Conservation (phyloP, 2,329 filamentous ascomycete genomes). For the Sclerotinia subarctica region DNA sequence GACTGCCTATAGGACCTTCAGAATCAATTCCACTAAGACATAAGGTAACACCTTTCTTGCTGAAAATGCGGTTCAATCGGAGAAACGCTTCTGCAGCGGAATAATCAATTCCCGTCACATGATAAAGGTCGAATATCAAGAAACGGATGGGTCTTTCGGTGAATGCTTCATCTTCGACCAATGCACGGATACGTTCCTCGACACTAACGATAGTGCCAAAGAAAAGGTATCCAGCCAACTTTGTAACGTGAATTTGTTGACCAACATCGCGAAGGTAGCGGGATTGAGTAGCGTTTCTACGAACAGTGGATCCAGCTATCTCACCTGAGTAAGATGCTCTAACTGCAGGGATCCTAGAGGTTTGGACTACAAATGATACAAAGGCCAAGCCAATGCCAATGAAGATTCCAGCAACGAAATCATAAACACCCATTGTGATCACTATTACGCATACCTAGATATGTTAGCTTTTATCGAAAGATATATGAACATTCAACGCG, state of each 20-base stretch:
- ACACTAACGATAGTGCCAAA: slow-evolving; percentile 97
- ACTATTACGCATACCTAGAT: slow-evolving; percentile 75
- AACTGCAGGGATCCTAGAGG: slow-evolving; percentile 84
- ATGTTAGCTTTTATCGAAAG: slow-evolving; percentile 29
- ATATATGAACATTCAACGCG: background rate
- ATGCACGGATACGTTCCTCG: slow-evolving; percentile 76
- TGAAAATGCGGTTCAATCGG: slow-evolving; percentile 80
- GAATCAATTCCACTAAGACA: slow-evolving; percentile 80
- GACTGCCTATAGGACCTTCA: slow-evolving; percentile 70
- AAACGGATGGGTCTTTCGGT: slow-evolving; percentile 77
- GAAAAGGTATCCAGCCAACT: slow-evolving; percentile 93
- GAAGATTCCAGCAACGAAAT: slow-evolving; percentile 93
- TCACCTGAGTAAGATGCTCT: slow-evolving; percentile 87
- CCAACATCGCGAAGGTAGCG: slow-evolving; percentile 83
- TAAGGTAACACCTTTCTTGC: slow-evolving; percentile 73
- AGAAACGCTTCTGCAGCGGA: slow-evolving; percentile 95
- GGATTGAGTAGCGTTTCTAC: slow-evolving; percentile 84
- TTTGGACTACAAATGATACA: slow-evolving; percentile 85
- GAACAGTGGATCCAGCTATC: slow-evolving; percentile 85
- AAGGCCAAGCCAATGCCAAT: slow-evolving; percentile 90
- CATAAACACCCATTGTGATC: slow-evolving; percentile 91
- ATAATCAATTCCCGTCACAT: slow-evolving; percentile 92
- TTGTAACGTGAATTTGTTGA: slow-evolving; percentile 84
- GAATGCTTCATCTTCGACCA: slow-evolving; percentile 83
- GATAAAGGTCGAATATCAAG: slow-evolving; percentile 81